phyloP scores from a whole-genome alignment of 257 asterid species.

The Solanum chaucha region DNA sequence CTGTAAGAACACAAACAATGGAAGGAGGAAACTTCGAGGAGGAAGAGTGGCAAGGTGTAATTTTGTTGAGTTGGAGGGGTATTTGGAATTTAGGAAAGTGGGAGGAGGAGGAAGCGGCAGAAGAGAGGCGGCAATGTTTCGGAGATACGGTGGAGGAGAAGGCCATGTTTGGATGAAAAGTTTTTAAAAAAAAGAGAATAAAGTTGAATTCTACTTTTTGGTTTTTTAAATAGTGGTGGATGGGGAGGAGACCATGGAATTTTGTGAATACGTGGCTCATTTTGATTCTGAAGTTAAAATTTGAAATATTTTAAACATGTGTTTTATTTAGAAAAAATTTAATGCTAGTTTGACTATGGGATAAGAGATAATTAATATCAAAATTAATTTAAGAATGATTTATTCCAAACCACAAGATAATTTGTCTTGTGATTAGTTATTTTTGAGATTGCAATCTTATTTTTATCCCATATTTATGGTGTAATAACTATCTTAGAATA shows the following conservation, averaged over 20 bases:
- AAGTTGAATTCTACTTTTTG: not conserved
- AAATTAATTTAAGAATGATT: not conserved
- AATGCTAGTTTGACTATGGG: not conserved
- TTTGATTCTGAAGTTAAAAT: not conserved
- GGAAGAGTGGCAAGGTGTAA: slow-evolving; percentile 6
- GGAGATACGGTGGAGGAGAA: not conserved
- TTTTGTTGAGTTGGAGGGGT: slow-evolving; percentile 9
- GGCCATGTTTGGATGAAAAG: not conserved
- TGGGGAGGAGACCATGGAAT: not conserved
- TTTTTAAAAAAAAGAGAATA: not conserved
- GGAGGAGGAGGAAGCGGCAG: slow-evolving; percentile 21
- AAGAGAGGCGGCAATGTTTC: slow-evolving; percentile 16
- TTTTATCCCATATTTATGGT: no score
- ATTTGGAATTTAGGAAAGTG: not conserved
- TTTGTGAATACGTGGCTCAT: not conserved
- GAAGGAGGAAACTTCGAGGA: slow-evolving; percentile 7
- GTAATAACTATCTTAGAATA: not conserved
- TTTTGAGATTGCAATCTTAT: no score
- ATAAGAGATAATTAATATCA: not conserved
- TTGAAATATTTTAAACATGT: not conserved
- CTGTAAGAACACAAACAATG: slow-evolving; percentile 17
- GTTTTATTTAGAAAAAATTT: not conserved
- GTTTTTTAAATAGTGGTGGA: not conserved
- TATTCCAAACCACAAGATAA: no score
- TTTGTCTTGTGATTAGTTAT: no score